phyloP scores from a whole-genome alignment of 1,139 yeast species.

The Geotrichum phurueaensis region DNA sequence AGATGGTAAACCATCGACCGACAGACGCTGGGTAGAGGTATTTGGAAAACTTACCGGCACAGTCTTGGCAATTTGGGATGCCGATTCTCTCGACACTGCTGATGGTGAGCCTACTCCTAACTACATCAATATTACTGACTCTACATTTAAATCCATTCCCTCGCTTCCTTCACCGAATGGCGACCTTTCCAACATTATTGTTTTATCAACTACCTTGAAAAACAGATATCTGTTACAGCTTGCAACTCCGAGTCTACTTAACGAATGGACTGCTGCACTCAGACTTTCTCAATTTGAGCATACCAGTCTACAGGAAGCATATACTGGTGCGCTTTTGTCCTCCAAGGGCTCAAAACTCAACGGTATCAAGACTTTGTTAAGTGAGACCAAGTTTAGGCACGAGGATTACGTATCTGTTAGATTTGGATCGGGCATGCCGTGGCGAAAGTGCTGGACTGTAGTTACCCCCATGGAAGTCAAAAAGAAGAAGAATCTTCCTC shows the following conservation, averaged over 20 bases:
- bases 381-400: constrained; percentile 78
- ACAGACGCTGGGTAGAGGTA: constrained; percentile 85
- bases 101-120: constrained; percentile 51
- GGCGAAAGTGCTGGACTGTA: constrained; percentile 94
- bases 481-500: constrained; percentile 38
- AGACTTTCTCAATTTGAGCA: constrained; percentile 76
- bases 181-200: constrained; percentile 67
- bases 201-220: constrained; percentile 84
- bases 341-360: constrained; percentile 82
- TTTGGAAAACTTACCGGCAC: constrained; percentile 88
- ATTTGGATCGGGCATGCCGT: constrained; percentile 96
- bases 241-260: constrained; percentile 37
- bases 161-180: constrained; percentile 58
- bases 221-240: constrained; percentile 40
- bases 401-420: constrained; percentile 95
- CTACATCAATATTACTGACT: constrained; percentile 85
- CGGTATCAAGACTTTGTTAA: constrained; percentile 76
- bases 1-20: constrained; percentile 52
- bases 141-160: constrained; percentile 72
- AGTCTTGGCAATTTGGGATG: constrained; percentile 52
- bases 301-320: constrained; percentile 81
- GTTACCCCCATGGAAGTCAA: constrained; percentile 59
- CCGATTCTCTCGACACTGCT: constrained; percentile 40
- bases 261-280: constrained; percentile 74
- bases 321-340: constrained; percentile 86